Percentiles rank a stretch among this genome's conserved stretches.
phyloP scores from a whole-genome alignment of 371 early-diverging fungal genomes.

The Phascolomyces articulosus region DNA sequence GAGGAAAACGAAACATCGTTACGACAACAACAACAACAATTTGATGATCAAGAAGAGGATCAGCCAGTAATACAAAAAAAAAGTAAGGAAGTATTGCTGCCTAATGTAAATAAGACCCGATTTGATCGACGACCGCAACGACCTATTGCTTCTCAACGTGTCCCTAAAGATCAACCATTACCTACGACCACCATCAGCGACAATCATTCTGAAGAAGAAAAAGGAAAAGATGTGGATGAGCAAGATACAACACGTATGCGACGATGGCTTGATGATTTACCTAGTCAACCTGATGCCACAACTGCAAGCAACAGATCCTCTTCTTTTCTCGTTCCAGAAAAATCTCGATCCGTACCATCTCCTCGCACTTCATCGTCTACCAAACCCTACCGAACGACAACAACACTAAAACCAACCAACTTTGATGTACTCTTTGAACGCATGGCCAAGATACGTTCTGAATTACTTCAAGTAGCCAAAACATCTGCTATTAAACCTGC shows the following conservation, averaged over 20 bases:
- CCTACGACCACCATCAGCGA: no score
- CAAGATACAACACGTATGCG: not conserved
- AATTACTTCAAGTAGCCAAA: not conserved
- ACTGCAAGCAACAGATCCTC: not conserved
- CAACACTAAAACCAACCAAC: not conserved
- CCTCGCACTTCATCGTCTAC: not conserved
- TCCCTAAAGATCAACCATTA: no score
- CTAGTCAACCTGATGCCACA: not conserved
- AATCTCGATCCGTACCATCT: not conserved
- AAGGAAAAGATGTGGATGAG: not conserved
- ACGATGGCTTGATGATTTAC: slow-evolving; percentile 1
- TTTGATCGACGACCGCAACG: no score
- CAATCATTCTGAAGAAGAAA: not conserved
- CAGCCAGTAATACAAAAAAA: no score
- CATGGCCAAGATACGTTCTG: not conserved
- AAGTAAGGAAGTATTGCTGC: no score
- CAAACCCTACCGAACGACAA: not conserved
- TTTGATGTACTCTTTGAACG: not conserved
- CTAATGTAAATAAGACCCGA: no score
- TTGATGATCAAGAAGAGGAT: no score
- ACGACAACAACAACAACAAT: no score
- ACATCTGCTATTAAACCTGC: not conserved
- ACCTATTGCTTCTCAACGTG: no score
- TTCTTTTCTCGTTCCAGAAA: not conserved
- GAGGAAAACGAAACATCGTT: no score